Percentiles rank a stretch among this genome's conserved stretches.
Conservation (phyloP, 129 eudicot genomes). For the Mikania micrantha region DNA sequence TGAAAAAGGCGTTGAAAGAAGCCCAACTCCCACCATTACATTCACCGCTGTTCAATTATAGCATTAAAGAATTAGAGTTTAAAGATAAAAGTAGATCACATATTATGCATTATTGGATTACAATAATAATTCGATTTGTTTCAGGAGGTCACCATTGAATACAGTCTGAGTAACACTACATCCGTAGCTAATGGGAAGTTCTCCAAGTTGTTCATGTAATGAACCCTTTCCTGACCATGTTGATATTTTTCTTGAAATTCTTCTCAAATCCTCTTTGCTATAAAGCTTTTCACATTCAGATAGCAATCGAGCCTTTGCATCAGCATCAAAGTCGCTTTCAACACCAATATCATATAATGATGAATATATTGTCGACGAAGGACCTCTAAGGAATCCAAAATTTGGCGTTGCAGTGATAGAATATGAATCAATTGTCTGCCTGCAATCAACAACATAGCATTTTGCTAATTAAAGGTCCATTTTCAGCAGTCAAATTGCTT, state of each 20-base stretch:
- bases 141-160: conserved; percentile 48
- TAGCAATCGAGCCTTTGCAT: conserved; percentile 49
- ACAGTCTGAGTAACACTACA: conserved; percentile 70
- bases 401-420: conserved; percentile 81
- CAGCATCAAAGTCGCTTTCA: conserved; percentile 40
- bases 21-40: conserved; percentile 91
- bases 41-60: conserved; percentile 48
- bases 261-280: conserved; percentile 37
- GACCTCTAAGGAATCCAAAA: conserved; percentile 42
- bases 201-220: conserved; percentile 51
- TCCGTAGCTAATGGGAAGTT: conserved; percentile 61
- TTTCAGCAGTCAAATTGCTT: neutral
- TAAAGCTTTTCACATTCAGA: conserved; percentile 47
- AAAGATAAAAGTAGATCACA: neutral
- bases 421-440: conserved; percentile 67
- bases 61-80: neutral
- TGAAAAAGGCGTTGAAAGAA: conserved; percentile 77
- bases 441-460: conserved; percentile 34
- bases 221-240: conserved; percentile 47
- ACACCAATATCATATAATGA: conserved; percentile 20
- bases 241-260: conserved; percentile 39
- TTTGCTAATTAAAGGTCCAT: neutral
- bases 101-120: neutral
- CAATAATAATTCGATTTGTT: neutral
- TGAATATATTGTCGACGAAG: conserved; percentile 30